These are phyloP conservation scores for Calvatia gigantea DNA, from an alignment of 768 basidiomycete species.

Conservation along the genomic window DNA sequence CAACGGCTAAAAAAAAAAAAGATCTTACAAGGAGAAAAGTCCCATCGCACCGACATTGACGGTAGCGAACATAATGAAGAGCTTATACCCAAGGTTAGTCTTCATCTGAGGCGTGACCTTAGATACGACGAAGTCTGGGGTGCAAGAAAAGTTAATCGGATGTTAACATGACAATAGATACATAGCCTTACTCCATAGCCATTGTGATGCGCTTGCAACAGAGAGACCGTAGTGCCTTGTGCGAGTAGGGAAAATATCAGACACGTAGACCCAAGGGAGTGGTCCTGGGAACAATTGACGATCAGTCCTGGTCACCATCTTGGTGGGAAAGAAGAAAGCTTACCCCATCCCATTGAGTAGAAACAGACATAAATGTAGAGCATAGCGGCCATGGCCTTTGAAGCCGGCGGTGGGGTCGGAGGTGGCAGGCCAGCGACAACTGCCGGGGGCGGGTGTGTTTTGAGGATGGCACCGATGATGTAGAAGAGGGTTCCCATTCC, in stretches of 20 bases:
- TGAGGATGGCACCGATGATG: slow-evolving; percentile 81
- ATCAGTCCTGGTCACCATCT: slow-evolving; percentile 24
- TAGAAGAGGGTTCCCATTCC: slow-evolving; percentile 82
- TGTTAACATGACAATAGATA: slow-evolving; percentile 3
- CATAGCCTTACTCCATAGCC: slow-evolving; percentile 66
- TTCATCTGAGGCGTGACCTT: slow-evolving; percentile 68
- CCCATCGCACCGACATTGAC: slow-evolving; percentile 73
- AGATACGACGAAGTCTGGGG: slow-evolving; percentile 66
- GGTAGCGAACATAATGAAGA: slow-evolving; percentile 75
- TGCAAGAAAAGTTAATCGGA: background rate
- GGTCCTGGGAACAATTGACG: slow-evolving; percentile 28
- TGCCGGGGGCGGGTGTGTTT: slow-evolving; percentile 62
- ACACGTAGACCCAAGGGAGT: slow-evolving; percentile 57
- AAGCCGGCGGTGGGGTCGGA: slow-evolving; percentile 46
- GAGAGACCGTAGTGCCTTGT: slow-evolving; percentile 81
- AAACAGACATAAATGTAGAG: slow-evolving; percentile 86
- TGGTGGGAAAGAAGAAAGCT: slow-evolving; percentile 7
- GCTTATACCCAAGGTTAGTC: slow-evolving; percentile 62
- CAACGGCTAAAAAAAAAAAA: slow-evolving; percentile 1
- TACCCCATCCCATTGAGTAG: slow-evolving; percentile 85
- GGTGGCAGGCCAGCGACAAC: slow-evolving; percentile 20
- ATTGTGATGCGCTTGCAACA: slow-evolving; percentile 72
- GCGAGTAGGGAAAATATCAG: slow-evolving; percentile 85
- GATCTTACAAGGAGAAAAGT: slow-evolving; percentile 61
- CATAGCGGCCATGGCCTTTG: slow-evolving; percentile 83